phyloP scores from a whole-genome alignment of 345 rosid species.

The Pelargonium nanum region DNA sequence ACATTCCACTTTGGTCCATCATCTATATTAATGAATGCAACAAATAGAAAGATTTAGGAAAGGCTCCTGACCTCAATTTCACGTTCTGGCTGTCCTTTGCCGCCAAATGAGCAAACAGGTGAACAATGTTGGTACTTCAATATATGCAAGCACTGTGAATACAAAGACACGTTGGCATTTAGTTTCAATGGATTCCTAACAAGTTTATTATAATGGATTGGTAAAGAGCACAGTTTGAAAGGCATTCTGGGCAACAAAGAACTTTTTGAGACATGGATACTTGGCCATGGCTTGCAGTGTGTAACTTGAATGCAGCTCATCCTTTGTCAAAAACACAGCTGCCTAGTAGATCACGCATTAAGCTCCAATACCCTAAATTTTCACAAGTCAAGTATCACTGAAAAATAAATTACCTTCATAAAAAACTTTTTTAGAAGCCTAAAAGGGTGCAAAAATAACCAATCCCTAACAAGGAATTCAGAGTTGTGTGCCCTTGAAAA shows the following conservation, averaged over 20 bases:
- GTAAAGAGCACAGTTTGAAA: conserved; percentile 9
- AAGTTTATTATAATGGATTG: background rate
- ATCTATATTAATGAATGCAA: too few species aligned
- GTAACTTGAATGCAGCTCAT: conserved; percentile 1
- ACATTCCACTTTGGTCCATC: too few species aligned
- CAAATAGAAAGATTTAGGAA: too few species aligned
- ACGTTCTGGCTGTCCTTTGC: conserved; percentile 32
- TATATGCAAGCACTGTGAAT: conserved; percentile 14
- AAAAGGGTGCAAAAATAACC: too few species aligned
- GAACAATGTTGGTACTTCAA: conserved; percentile 14
- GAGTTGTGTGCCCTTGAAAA: too few species aligned
- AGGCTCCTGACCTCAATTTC: conserved; percentile 25
- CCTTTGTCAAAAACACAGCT: background rate
- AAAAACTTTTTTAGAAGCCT: too few species aligned
- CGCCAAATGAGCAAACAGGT: conserved; percentile 45
- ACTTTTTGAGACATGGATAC: background rate
- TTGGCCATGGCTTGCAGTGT: background rate
- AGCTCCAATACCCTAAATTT: background rate
- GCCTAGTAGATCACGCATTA: background rate
- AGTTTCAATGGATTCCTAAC: background rate
- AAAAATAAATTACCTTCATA: too few species aligned
- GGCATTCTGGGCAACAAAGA: background rate
- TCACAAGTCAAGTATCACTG: too few species aligned
- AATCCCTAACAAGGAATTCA: too few species aligned
- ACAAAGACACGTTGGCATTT: background rate